Evolutionary conservation across 345 rosid species (phyloP), one percentile per base, ranked within the genome.

Genomic region (Orychophragmus violaceus): DNA sequence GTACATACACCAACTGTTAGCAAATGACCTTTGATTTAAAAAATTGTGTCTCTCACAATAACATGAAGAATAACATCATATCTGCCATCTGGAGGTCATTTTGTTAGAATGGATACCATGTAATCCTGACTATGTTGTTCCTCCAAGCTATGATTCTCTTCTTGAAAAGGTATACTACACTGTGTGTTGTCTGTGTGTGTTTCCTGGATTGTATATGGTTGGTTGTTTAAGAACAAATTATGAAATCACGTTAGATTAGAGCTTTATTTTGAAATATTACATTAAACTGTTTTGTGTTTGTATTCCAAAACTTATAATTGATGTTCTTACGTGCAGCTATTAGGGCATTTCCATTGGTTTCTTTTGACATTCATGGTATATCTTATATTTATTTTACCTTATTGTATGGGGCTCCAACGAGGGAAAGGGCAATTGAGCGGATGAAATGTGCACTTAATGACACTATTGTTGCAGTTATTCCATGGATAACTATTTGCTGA

Each of bases 21-120:
- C 36, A 66, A 22, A 54, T 67, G 56, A 23, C 12, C 11, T 19
- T 61, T 53, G 36, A 2, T 62, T 54, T 11, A 5, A 60, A 51
- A 11, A 42, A n/a, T n/a, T 17, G 8, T 25, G 17, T 6, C 42
- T 61, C 22, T 67, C 19, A 27, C 48, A 60, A 58, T 60, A 10
- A 59, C 88, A 94, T 97, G 99, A 57, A 90, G 95, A 78, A 88
- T 94, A 79, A 90, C 96, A 63, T 76, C 99, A 45, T 94, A 94
- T 70, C 77, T 94, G 74, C 99, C 99, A 63, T 86, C 99, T 72
- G 97, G 99, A 83, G 99, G 99, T 49, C 99, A 97, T n/a, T 90
- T 90, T 76, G 97, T 94, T 56, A 81, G 99, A 80, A 94, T 94
- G 97, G 99, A 94, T 63, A 94, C 81, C 99, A 90, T 64, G 87